These are phyloP conservation scores for Shiraia sp. DNA, from an alignment of 2,329 filamentous ascomycete genomes.

Conservation along the genomic window DNA sequence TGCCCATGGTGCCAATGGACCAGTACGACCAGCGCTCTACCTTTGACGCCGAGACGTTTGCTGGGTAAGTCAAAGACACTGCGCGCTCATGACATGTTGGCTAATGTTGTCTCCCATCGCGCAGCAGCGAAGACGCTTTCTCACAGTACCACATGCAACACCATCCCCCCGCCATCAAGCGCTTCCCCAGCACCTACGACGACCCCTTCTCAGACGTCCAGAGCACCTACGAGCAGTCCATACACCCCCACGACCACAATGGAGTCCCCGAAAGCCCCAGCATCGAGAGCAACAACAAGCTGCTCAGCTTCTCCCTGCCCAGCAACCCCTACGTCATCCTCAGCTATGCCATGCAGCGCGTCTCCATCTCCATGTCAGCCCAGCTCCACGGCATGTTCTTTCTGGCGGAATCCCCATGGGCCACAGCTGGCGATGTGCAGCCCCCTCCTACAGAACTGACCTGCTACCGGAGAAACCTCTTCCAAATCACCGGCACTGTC, in stretches of 20 bases:
- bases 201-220: slow-evolving; percentile 57
- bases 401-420: slow-evolving; percentile 76
- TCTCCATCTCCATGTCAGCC: slow-evolving; percentile 69
- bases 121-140: slow-evolving; percentile 58
- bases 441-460: slow-evolving; percentile 77
- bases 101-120: slow-evolving; percentile 25
- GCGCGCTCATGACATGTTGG: slow-evolving; percentile 24
- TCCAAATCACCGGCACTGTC: slow-evolving; percentile 91
- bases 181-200: slow-evolving; percentile 55
- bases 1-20: slow-evolving; percentile 56
- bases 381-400: slow-evolving; percentile 91
- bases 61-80: slow-evolving; percentile 53
- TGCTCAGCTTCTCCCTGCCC: slow-evolving; percentile 56
- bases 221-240: slow-evolving; percentile 52
- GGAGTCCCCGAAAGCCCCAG: slow-evolving; percentile 56
- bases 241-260: slow-evolving; percentile 51
- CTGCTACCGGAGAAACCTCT: slow-evolving; percentile 93
- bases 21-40: slow-evolving; percentile 62
- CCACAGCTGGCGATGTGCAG: slow-evolving; percentile 58
- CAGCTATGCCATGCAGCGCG: slow-evolving; percentile 65
- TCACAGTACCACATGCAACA: slow-evolving; percentile 47
- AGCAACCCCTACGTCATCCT: slow-evolving; percentile 61
- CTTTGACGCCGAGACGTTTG: slow-evolving; percentile 64
- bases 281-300: slow-evolving; percentile 66
- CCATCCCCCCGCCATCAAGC: slow-evolving; percentile 50